Conservation (phyloP, 345 rosid genomes). For the Aurinia saxatilis region DNA sequence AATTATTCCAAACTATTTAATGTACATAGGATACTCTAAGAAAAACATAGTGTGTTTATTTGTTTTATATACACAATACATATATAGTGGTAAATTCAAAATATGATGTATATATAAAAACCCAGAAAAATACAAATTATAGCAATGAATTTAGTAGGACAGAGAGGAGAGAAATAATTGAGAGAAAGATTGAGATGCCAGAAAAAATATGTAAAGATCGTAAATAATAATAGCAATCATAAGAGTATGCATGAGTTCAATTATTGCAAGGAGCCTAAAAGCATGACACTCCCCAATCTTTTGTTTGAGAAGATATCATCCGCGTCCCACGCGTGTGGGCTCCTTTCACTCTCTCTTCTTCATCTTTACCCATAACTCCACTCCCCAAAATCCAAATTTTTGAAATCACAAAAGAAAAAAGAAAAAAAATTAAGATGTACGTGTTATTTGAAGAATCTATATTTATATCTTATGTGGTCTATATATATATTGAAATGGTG, state of each 20-base stretch:
- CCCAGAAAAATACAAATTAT: neutral
- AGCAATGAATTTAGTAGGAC: conserved; percentile 17
- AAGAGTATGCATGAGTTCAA: conserved; percentile 70
- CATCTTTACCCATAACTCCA: conserved; percentile 10
- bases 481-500: neutral
- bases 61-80: neutral
- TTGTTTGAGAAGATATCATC: conserved; percentile 10
- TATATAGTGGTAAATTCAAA: neutral
- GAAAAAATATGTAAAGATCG: neutral
- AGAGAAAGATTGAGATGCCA: conserved; percentile 6
- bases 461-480: neutral
- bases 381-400: neutral
- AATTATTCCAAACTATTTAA: neutral
- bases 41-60: neutral
- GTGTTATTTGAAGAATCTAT: no score
- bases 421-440: no score
- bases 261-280: conserved; percentile 93
- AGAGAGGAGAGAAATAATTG: conserved; percentile 16
- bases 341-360: conserved; percentile 7
- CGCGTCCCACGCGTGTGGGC: conserved; percentile 26
- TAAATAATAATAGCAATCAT: conserved; percentile 7
- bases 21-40: neutral
- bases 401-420: neutral
- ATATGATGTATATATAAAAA: neutral
- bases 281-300: conserved; percentile 57